phyloP scores from a whole-genome alignment of 306 rosid species.

The Glycine soja region DNA sequence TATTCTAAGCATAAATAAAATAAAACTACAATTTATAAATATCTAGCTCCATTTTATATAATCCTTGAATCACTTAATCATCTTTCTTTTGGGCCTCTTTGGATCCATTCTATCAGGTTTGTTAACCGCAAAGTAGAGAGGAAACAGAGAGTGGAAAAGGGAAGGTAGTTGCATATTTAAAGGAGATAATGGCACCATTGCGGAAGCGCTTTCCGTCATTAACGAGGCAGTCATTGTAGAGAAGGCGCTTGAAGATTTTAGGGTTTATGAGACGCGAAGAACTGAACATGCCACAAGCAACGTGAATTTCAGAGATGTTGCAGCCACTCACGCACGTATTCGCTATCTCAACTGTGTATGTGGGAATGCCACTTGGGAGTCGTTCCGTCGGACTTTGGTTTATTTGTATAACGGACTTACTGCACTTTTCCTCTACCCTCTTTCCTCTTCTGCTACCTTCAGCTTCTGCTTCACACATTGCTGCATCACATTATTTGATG shows the following conservation, averaged over 20 bases:
- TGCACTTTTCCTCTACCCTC: constrained; percentile 26
- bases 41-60: too few relatives aligned
- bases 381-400: constrained; percentile 61
- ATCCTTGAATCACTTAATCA: too few relatives aligned
- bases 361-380: constrained; percentile 72
- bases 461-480: too few relatives aligned
- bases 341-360: constrained; percentile 65
- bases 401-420: constrained; percentile 53
- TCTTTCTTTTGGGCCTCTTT: too few relatives aligned
- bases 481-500: too few relatives aligned
- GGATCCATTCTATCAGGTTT: too few relatives aligned
- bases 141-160: constrained; percentile 59
- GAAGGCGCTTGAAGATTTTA: constrained; percentile 64
- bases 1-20: too few relatives aligned
- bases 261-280: constrained; percentile 69
- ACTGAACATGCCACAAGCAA: constrained; percentile 74
- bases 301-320: constrained; percentile 60
- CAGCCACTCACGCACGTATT: constrained; percentile 65
- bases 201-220: constrained; percentile 64
- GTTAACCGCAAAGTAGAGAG: constrained; percentile 44
- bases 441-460: too few relatives aligned
- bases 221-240: constrained; percentile 67
- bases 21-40: too few relatives aligned
- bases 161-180: constrained; percentile 69
- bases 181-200: constrained; percentile 56